Base-by-base conservation (phyloP, 805 yeast genomes). In the Barnettozyma wickerhamii region DNA sequence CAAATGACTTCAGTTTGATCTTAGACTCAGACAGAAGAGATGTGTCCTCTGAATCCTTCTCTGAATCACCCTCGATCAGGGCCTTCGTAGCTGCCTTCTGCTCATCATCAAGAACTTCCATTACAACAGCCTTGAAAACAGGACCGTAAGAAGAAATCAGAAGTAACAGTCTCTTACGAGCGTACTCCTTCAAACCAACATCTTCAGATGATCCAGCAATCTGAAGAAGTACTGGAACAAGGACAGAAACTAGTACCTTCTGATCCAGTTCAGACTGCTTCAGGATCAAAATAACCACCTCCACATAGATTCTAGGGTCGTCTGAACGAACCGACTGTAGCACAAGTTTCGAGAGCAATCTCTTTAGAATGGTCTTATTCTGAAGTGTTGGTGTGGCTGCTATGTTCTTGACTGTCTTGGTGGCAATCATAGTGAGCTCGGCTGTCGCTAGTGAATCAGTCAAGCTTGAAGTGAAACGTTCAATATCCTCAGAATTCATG, bases 361-460 rank as follows among this genome's bases (percentile, higher is more conserved):
- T 61, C 41, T 69, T 68, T 29, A 80, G 62, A 1, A 74, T 56
- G 4, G 50, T 41, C 5, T 64, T 59, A 7, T 71, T 63, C 5
- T 67, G 58, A 4, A 51, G 47, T 3, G 53, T 42, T 0, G 50
- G 48, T 6, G 53, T 57, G 4, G 57, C 41, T 30, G 83, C 65
- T 32, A 86, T 62, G 0, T 81, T 68, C 50, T 72, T 81, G 37
- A 83, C 65, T 13, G 93, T 81, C 47, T 81, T 89, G 10, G 80
- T 65, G 0, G 75, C 66, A 9, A 76, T 62, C 0, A 66, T 57
- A 7, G 68, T 50, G 7, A 60, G 55, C n/a, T 61, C 67, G 4
- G 63, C 55, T 5, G 64, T 54, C 1, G 49, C 36, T 7, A 79
- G 50, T 13, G 70, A 66, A 4, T 49, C 52, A 1, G 65, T 44